Base-by-base conservation (phyloP, 768 basidiomycete genomes). In the Kwoniella shandongensis region DNA sequence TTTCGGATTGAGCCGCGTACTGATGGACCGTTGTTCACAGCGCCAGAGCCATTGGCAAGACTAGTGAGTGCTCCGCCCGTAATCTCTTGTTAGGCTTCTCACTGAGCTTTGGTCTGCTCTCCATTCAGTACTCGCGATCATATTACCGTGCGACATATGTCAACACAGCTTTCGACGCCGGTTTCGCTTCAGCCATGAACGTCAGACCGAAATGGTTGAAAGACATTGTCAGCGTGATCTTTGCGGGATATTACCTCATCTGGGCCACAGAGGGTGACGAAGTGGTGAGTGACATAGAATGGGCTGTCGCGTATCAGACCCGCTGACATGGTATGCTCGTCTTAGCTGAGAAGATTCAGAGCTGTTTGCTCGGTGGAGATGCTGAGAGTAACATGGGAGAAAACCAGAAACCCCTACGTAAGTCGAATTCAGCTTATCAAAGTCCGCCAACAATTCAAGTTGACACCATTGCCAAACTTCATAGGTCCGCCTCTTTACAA, bases 71-170 rank as follows among this genome's bases (percentile, higher is more conserved):
- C 18, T 32, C 27, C 4, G 32, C 7, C n/a, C n/a, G n/a, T n/a
- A n/a, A n/a, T n/a, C n/a, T 29, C 35, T 47, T 4, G 38, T 42
- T n/a, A 48, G 36, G 54, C 23, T 51, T 15, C 23, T 4, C 18
- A 46, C 27, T 29, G 11, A 2, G 17, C 4, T 53, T 12, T 11
- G 17, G 10, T 12, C 13, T 20, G 10, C 17, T 23, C 44, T 12
- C 23, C 44, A 17, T 44, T 44, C 5, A 92, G 91, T 94, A 96
- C 72, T 88, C 91, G 2, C 83, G 89, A 0, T 88, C 89, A 1
- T 96, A 92, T 77, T 94, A 93, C 78, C 87, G 96, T 23, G 94
- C 92, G 7, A 94, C 93, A 49, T 99, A 92, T 88, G 86, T 99
- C 55, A 84, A 78, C 46, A 94, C 89, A 0, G 93, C 92, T 1